A percentile compares a stretch with the other conserved stretches of the same genome.
These are phyloP conservation scores for Colletotrichum orchidophilum DNA, from an alignment of 2,329 filamentous ascomycete species.

Conservation along the genomic window DNA sequence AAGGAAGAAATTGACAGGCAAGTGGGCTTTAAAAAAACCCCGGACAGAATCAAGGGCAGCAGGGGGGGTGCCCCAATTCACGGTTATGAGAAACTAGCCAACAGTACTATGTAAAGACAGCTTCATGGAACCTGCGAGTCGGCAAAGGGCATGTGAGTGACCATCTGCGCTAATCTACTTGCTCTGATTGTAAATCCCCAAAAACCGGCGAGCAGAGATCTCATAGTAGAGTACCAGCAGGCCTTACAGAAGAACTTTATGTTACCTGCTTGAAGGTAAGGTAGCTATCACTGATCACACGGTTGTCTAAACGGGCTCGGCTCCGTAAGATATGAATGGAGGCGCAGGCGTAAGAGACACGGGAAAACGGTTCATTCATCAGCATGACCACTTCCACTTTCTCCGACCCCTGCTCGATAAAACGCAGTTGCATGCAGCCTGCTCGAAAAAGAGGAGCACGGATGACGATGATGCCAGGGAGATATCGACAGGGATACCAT, in stretches of 20 bases:
- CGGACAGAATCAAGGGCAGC: constrained; percentile 1
- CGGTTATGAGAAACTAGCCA: background rate
- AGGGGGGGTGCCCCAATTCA: background rate
- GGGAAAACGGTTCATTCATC: constrained; percentile 1
- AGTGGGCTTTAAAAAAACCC: background rate
- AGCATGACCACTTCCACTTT: constrained; percentile 17
- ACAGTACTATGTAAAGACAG: background rate
- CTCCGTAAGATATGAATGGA: background rate
- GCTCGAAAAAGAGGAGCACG: constrained; percentile 15
- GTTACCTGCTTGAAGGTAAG: too few species aligned
- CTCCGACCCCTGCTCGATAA: constrained; percentile 2
- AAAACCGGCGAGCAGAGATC: too few species aligned
- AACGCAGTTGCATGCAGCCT: constrained; percentile 14
- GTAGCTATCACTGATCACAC: too few species aligned
- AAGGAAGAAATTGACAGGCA: background rate
- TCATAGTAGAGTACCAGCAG: background rate
- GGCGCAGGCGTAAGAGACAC: background rate
- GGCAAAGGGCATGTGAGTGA: background rate
- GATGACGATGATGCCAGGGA: constrained; percentile 13
- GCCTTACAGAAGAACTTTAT: too few species aligned
- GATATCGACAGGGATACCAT: constrained; percentile 7
- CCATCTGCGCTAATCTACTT: background rate
- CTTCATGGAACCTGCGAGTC: background rate
- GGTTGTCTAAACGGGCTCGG: background rate
- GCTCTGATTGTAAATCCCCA: background rate